A percentile compares a stretch with the other conserved stretches of the same genome.
Conservation (phyloP, 768 basidiomycete species). For the Russula sp. region DNA sequence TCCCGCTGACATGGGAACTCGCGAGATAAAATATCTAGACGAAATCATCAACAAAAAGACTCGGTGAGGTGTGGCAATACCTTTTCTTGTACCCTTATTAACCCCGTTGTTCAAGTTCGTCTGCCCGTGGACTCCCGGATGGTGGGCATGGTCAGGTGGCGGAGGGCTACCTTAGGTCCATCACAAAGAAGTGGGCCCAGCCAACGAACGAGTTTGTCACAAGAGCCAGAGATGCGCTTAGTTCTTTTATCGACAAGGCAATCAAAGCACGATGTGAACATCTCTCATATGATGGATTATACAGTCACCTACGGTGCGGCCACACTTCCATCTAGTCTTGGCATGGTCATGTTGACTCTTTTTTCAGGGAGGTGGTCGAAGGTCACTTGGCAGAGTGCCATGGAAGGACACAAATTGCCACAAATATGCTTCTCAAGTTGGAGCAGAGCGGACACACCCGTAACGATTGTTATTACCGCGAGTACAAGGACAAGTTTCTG, state of each 20-base stretch:
- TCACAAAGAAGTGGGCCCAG: conserved; percentile 9
- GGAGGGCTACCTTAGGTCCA: conserved; percentile 13
- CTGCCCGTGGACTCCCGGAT: conserved; percentile 24
- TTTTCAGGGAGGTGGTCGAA: conserved; percentile 10
- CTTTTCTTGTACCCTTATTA: background rate
- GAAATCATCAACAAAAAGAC: conserved; percentile 11
- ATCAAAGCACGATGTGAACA: conserved; percentile 8
- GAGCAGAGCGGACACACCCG: conserved; percentile 24
- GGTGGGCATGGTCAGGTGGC: conserved; percentile 17
- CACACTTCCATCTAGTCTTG: background rate
- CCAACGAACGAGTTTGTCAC: conserved; percentile 14
- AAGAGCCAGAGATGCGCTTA: background rate
- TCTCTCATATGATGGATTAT: conserved; percentile 11
- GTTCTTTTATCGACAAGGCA: background rate
- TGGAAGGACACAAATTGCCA: background rate
- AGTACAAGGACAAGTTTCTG: conserved; percentile 23
- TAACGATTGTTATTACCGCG: conserved; percentile 17
- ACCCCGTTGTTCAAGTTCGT: background rate
- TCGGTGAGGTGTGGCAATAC: conserved; percentile 6
- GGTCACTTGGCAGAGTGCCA: conserved; percentile 6
- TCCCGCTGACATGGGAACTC: background rate
- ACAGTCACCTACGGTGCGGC: conserved; percentile 4
- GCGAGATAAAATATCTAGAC: conserved; percentile 19
- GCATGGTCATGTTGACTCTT: background rate
- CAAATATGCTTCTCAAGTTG: conserved; percentile 12